These are phyloP conservation scores for Aspergillus jensenii DNA, from an alignment of 2,329 filamentous ascomycete genomes.

Conservation along the genomic window DNA sequence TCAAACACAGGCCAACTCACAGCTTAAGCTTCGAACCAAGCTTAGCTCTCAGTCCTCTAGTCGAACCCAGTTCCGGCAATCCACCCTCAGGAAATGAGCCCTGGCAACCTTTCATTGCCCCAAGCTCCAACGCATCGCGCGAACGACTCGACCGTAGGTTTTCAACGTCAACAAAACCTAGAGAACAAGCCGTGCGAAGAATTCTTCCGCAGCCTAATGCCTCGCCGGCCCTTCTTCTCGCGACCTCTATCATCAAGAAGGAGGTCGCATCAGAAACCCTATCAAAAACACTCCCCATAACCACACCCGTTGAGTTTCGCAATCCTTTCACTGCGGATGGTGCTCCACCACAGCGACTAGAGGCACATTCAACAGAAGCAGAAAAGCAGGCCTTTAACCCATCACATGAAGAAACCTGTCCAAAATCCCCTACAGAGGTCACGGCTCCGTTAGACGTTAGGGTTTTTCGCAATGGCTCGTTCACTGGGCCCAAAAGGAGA, in stretches of 20 bases:
- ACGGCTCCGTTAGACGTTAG: constrained; percentile 26
- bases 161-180: constrained; percentile 37
- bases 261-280: constrained; percentile 23
- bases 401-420: constrained; percentile 23
- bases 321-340: constrained; percentile 30
- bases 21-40: constrained; percentile 29
- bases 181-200: constrained; percentile 38
- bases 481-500: constrained; percentile 30
- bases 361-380: constrained; percentile 12
- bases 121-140: constrained; percentile 24
- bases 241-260: constrained; percentile 35
- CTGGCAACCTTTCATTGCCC: constrained; percentile 43
- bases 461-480: constrained; percentile 32
- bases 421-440: constrained; percentile 21
- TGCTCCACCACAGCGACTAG: constrained; percentile 6
- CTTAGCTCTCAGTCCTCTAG: constrained; percentile 14
- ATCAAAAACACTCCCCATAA: constrained; percentile 24
- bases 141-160: constrained; percentile 42
- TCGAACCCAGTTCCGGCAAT: background rate
- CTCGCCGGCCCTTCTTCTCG: constrained; percentile 51
- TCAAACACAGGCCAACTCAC: constrained; percentile 46
- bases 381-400: constrained; percentile 17
- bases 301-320: constrained; percentile 29
- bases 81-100: constrained; percentile 16
- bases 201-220: constrained; percentile 46